phyloP scores from a whole-genome alignment of 371 early-diverging fungal genomes.

The Apophysomyces trapeziformis region DNA sequence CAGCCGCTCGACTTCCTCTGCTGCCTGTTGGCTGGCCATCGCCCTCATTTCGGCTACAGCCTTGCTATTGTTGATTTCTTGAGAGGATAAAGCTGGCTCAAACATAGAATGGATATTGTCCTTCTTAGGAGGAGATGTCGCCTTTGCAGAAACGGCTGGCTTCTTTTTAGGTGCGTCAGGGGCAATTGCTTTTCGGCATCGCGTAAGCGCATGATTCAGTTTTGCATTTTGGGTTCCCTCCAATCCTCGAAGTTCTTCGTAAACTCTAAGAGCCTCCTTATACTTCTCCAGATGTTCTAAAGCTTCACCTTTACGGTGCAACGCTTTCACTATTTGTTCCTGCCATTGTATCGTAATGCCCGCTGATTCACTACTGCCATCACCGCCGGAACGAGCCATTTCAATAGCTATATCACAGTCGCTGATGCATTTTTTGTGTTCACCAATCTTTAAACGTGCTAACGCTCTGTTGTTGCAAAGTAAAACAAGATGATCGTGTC shows the following conservation, averaged over 20 bases:
- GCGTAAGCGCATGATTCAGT: slow-evolving; percentile 35
- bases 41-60: slow-evolving; percentile 75
- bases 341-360: slow-evolving; percentile 46
- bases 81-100: slow-evolving; percentile 5
- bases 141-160: slow-evolving; percentile 1
- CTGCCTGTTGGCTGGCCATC: slow-evolving; percentile 69
- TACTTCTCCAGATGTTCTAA: slow-evolving; percentile 84
- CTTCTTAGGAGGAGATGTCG: background rate
- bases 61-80: slow-evolving; percentile 49
- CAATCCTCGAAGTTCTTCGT: slow-evolving; percentile 60
- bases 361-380: slow-evolving; percentile 34
- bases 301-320: slow-evolving; percentile 78
- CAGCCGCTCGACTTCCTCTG: slow-evolving; percentile 80
- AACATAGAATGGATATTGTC: background rate
- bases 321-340: slow-evolving; percentile 71
- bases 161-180: slow-evolving; percentile 21
- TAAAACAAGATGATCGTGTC: slow-evolving; percentile 67
- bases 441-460: slow-evolving; percentile 83
- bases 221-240: slow-evolving; percentile 54
- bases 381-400: slow-evolving; percentile 44
- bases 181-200: slow-evolving; percentile 40
- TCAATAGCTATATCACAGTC: slow-evolving; percentile 64
- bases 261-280: slow-evolving; percentile 72
- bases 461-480: slow-evolving; percentile 92
- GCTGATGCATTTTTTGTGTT: slow-evolving; percentile 68